A percentile compares a stretch with the other conserved stretches of the same genome.
Evolutionary conservation across 2,329 filamentous ascomycete genomes (phyloP).

Genomic region (Ceratocystis cubensis): DNA sequence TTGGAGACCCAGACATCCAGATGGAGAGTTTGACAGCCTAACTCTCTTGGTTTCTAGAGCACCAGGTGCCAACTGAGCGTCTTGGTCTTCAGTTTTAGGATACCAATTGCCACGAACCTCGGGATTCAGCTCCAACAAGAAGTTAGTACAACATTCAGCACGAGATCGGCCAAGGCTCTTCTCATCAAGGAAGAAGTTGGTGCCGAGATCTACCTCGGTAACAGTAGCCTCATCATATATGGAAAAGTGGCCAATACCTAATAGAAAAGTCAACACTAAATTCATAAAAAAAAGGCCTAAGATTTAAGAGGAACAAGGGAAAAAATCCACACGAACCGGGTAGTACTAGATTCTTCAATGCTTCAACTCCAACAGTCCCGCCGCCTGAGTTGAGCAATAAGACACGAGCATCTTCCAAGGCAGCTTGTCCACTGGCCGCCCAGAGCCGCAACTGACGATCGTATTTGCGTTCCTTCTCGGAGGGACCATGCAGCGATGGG

Average conservation of each 20-base stretch:
- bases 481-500: conserved; percentile 31
- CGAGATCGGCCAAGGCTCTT: conserved; percentile 61
- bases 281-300: background rate
- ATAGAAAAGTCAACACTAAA: background rate
- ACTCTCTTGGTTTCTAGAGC: conserved; percentile 16
- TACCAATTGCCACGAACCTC: conserved; percentile 72
- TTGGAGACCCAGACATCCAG: conserved; percentile 26
- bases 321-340: conserved; percentile 44
- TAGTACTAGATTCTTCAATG: conserved; percentile 92
- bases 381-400: conserved; percentile 75
- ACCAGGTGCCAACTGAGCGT: conserved; percentile 24
- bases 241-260: conserved; percentile 78
- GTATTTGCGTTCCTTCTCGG: conserved; percentile 64
- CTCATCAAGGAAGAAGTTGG: conserved; percentile 94
- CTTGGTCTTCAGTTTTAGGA: conserved; percentile 31
- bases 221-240: conserved; percentile 74
- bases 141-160: conserved; percentile 62
- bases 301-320: background rate
- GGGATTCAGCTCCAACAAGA: conserved; percentile 79
- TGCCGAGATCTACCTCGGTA: conserved; percentile 70
- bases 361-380: conserved; percentile 81
- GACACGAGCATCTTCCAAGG: conserved; percentile 83
- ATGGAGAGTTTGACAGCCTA: conserved; percentile 16
- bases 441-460: conserved; percentile 90
- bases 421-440: conserved; percentile 83